phyloP scores from a whole-genome alignment of 768 basidiomycete species.

The Phylloporus sp. region DNA sequence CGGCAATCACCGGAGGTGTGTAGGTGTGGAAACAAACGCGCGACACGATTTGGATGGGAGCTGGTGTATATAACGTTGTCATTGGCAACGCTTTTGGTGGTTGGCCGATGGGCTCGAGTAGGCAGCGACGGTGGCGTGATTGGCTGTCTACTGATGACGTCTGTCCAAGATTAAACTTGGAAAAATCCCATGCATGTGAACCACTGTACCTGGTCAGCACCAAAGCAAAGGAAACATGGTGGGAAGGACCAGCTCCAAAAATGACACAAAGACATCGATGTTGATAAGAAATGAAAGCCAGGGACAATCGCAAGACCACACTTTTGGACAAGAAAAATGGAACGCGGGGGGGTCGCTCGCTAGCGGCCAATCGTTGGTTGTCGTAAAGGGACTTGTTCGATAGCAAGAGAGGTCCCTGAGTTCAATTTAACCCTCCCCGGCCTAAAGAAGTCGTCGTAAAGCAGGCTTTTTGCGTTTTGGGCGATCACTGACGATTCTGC shows the following conservation, averaged over 20 bases:
- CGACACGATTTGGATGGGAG: background rate
- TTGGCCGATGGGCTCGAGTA: background rate
- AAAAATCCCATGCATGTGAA: background rate
- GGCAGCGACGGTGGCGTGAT: background rate
- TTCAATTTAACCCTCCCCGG: background rate
- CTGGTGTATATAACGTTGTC: conserved; percentile 12
- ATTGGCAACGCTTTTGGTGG: conserved; percentile 7
- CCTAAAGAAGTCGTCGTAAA: background rate
- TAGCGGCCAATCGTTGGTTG: background rate
- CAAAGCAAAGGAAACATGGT: background rate
- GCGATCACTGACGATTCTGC: background rate
- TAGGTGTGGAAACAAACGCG: background rate
- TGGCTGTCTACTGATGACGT: background rate
- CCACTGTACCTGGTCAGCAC: background rate
- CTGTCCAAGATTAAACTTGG: conserved; percentile 2
- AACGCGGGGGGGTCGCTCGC: background rate
- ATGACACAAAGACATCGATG: background rate
- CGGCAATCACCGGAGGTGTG: conserved; percentile 13
- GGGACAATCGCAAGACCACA: background rate
- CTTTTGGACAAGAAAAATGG: background rate
- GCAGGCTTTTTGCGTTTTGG: background rate
- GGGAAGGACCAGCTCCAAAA: background rate
- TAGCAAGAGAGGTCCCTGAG: background rate
- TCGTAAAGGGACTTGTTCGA: background rate
- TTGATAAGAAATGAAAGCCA: background rate